Evolutionary conservation across 768 basidiomycete genomes (phyloP).

Genomic region (Mycena leptocephala): DNA sequence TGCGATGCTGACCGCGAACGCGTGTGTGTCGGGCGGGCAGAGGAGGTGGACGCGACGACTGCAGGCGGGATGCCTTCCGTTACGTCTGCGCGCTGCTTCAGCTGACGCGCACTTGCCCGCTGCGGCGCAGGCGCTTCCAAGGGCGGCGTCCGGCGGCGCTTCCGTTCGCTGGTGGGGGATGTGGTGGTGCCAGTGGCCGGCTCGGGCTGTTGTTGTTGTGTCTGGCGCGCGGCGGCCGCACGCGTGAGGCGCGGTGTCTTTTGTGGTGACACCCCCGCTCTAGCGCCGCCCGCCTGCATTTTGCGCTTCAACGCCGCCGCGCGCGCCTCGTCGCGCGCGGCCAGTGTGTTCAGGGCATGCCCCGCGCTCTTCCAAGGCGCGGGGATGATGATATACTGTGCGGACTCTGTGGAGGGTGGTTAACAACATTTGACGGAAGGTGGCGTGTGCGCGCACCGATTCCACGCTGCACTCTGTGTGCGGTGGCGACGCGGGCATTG

Average conservation of each 20-base stretch:
- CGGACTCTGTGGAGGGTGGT: conserved; percentile 20
- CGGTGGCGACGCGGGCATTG: conserved; percentile 64
- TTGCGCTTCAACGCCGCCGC: conserved; percentile 7
- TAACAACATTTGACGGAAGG: background rate
- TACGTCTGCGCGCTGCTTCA: background rate
- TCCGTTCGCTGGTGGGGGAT: background rate
- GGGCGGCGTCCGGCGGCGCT: background rate
- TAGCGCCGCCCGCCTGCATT: conserved; percentile 10
- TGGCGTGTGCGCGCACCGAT: conserved; percentile 17
- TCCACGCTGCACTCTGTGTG: conserved; percentile 61
- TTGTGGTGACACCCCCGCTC: conserved; percentile 6
- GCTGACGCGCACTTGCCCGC: conserved; percentile 28
- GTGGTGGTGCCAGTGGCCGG: background rate
- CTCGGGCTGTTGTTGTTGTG: background rate
- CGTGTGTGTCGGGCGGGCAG: background rate
- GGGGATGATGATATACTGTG: conserved; percentile 11
- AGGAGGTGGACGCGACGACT: background rate
- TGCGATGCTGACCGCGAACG: conserved; percentile 27
- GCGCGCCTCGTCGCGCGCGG: conserved; percentile 2
- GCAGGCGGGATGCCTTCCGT: background rate
- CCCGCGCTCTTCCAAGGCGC: conserved; percentile 14
- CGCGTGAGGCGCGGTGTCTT: conserved; percentile 30
- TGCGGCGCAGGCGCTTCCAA: conserved; percentile 9
- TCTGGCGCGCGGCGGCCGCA: conserved; percentile 18
- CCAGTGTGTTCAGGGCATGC: background rate